A percentile compares a stretch with the other conserved stretches of the same genome.
Conservation (phyloP, 2,329 filamentous ascomycete species). For the Botrytis aclada region DNA sequence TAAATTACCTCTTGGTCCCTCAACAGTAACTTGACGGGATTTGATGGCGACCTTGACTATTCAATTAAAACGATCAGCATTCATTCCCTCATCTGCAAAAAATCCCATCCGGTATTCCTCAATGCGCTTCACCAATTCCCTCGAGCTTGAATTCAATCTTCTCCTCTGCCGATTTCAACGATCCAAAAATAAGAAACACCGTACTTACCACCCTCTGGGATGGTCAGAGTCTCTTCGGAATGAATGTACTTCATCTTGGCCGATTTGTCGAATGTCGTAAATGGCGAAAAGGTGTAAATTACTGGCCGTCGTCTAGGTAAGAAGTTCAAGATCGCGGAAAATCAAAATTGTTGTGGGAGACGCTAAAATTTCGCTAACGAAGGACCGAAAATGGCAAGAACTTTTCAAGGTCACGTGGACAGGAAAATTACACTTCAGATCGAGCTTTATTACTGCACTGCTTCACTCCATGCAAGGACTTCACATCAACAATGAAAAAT, state of each 20-base stretch:
- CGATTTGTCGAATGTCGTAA: conserved; percentile 31
- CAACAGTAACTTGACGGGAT: conserved; percentile 92
- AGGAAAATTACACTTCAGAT: background rate
- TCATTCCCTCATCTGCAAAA: conserved; percentile 23
- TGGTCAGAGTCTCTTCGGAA: conserved; percentile 90
- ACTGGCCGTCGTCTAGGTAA: conserved; percentile 20
- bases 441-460: background rate
- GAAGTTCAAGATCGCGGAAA: conserved; percentile 18
- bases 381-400: conserved; percentile 11
- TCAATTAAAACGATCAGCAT: conserved; percentile 41
- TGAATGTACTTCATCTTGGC: conserved; percentile 99
- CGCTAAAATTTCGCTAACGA: conserved; percentile 19
- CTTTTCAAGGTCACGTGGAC: conserved; percentile 4
- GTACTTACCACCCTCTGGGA: conserved; percentile 92
- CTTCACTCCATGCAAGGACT: conserved; percentile 7
- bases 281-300: conserved; percentile 20
- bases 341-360: conserved; percentile 20
- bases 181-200: conserved; percentile 10
- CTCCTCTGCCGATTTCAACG: background rate
- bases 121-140: conserved; percentile 14
- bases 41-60: conserved; percentile 98
- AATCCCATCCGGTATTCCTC: conserved; percentile 1
- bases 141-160: conserved; percentile 7
- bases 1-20: conserved; percentile 82
- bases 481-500: background rate